Conservation (phyloP, 1,284 basidiomycete species). For the Trametes versicolor region DNA sequence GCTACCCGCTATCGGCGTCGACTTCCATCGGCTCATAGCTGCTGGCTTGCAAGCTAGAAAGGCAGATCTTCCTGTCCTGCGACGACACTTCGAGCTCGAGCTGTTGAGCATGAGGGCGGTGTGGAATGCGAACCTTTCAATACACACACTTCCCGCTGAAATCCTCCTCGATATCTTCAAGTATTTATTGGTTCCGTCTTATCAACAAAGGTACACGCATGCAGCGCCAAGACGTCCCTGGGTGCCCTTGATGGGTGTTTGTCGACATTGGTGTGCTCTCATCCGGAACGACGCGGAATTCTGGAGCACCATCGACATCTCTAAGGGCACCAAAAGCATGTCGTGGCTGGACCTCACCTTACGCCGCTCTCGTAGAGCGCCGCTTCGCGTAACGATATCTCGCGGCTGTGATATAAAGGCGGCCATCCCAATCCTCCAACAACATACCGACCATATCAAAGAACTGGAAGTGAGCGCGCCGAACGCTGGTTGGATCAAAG, state of each 20-base stretch:
- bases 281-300: background rate
- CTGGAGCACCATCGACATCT: background rate
- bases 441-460: background rate
- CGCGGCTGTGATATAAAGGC: background rate
- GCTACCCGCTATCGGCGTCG: background rate
- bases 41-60: background rate
- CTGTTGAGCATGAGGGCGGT: background rate
- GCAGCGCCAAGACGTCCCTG: background rate
- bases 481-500: background rate
- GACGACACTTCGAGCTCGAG: background rate
- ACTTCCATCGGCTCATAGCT: background rate
- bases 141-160: slow-evolving; percentile 7
- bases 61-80: background rate
- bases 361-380: background rate
- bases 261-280: slow-evolving; percentile 1
- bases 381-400: background rate
- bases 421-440: background rate
- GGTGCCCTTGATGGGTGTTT: background rate
- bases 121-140: slow-evolving; percentile 1
- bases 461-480: background rate
- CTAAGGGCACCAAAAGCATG: background rate
- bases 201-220: no score
- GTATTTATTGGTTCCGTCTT: no score
- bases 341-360: background rate
- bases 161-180: background rate